Conservation (phyloP, 495 filamentous ascomycete species). For the Lophiotrema nucula region DNA sequence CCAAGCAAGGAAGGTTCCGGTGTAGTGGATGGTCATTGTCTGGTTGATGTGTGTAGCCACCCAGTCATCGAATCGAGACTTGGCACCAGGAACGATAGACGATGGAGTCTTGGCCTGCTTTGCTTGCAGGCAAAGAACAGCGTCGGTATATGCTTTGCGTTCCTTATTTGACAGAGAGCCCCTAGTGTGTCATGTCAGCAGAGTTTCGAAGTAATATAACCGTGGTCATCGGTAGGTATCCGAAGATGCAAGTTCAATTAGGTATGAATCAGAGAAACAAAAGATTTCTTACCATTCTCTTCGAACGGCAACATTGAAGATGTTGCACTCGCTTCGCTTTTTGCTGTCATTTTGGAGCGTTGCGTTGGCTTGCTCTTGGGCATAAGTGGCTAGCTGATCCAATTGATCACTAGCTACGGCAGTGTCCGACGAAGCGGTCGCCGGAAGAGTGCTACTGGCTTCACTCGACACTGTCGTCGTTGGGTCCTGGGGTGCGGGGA, state of each 20-base stretch:
- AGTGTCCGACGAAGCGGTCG: slow-evolving; percentile 8
- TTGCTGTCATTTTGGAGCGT: slow-evolving; percentile 1
- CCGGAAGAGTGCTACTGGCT: neutral
- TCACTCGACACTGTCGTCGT: neutral
- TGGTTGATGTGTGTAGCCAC: slow-evolving; percentile 26
- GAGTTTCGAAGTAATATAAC: no score
- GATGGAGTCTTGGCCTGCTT: slow-evolving; percentile 19
- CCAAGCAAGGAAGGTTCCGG: slow-evolving; percentile 30
- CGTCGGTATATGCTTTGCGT: slow-evolving; percentile 28
- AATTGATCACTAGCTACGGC: slow-evolving; percentile 19
- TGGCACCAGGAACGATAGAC: slow-evolving; percentile 21
- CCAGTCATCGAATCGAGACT: slow-evolving; percentile 26
- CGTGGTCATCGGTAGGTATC: neutral
- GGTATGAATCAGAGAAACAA: neutral
- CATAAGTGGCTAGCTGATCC: slow-evolving; percentile 12
- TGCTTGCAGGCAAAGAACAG: slow-evolving; percentile 21
- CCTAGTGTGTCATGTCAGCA: slow-evolving; percentile 8
- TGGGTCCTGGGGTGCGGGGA: neutral
- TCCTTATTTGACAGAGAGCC: slow-evolving; percentile 9
- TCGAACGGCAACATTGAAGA: slow-evolving; percentile 15
- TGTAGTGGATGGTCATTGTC: slow-evolving; percentile 27
- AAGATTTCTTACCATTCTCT: slow-evolving; percentile 24
- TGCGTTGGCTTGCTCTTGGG: neutral
- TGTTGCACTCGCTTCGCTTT: slow-evolving; percentile 21
- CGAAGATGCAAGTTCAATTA: neutral